These are phyloP conservation scores for Juglanconis oblonga DNA, from an alignment of 2,329 filamentous ascomycete species.

Conservation along the genomic window DNA sequence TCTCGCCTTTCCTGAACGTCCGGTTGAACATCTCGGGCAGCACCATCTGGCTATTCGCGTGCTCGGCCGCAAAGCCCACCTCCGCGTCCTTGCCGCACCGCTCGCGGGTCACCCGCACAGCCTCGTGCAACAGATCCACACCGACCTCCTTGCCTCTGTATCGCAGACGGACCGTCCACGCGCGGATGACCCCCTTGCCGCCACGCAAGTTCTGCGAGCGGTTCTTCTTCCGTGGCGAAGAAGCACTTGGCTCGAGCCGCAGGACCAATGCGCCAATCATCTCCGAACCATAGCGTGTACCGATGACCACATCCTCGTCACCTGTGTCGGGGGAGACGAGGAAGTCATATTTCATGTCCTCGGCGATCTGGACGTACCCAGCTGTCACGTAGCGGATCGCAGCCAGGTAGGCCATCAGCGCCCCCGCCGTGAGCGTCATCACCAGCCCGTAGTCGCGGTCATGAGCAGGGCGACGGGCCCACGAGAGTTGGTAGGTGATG, in stretches of 20 bases:
- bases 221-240: slow-evolving; percentile 29
- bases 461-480: slow-evolving; percentile 30
- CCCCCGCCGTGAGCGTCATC: slow-evolving; percentile 56
- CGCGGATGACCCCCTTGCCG: slow-evolving; percentile 70
- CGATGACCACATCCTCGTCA: slow-evolving; percentile 57
- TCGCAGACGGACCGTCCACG: slow-evolving; percentile 73
- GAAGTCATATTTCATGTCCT: slow-evolving; percentile 61
- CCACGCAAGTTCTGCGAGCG: slow-evolving; percentile 42
- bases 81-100: slow-evolving; percentile 65
- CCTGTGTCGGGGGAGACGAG: slow-evolving; percentile 39
- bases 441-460: slow-evolving; percentile 51
- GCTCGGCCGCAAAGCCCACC: slow-evolving; percentile 70
- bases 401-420: slow-evolving; percentile 62
- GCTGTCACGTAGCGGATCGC: slow-evolving; percentile 58
- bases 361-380: slow-evolving; percentile 62
- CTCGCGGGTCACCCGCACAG: slow-evolving; percentile 64
- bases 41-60: slow-evolving; percentile 69
- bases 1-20: slow-evolving; percentile 57
- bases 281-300: slow-evolving; percentile 64
- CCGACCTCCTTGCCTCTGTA: slow-evolving; percentile 74
- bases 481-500: slow-evolving; percentile 44
- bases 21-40: slow-evolving; percentile 62
- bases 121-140: slow-evolving; percentile 68
- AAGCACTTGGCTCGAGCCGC: slow-evolving; percentile 51
- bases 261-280: slow-evolving; percentile 71